Conservation (phyloP, 352 stramenopile genomes). For the Globisporangium solare region DNA sequence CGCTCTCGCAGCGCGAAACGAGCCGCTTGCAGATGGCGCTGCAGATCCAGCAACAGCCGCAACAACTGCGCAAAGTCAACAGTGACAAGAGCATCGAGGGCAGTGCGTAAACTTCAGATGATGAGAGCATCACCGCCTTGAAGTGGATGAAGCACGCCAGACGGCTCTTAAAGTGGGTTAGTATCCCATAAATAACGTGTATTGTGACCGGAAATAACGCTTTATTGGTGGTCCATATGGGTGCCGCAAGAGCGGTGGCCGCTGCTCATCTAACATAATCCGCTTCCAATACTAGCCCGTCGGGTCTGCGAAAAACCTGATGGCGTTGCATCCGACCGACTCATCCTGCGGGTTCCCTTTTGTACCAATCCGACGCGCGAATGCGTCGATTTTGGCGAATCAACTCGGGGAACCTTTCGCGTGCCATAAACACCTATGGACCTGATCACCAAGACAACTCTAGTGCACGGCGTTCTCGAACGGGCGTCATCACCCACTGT, state of each 20-base stretch:
- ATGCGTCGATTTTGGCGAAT: background rate
- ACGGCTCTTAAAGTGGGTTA: too few species aligned
- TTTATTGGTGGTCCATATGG: too few species aligned
- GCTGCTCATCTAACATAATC: background rate
- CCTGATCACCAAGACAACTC: too few species aligned
- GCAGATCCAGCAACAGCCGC: slow-evolving; percentile 39
- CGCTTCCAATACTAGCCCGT: too few species aligned
- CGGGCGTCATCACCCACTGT: background rate
- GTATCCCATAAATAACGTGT: too few species aligned
- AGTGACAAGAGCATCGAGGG: slow-evolving; percentile 18
- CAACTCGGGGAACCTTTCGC: background rate
- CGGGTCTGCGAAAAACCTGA: background rate
- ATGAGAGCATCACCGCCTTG: background rate
- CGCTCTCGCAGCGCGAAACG: slow-evolving; percentile 44
- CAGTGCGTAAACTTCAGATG: too few species aligned
- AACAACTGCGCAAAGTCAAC: slow-evolving; percentile 36
- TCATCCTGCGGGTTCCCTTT: background rate
- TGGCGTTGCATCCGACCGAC: background rate
- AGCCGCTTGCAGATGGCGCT: slow-evolving; percentile 51
- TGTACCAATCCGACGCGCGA: background rate
- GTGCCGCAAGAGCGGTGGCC: too few species aligned
- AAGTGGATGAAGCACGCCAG: too few species aligned
- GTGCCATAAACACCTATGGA: background rate
- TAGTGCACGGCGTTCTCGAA: background rate
- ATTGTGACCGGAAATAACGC: too few species aligned